Evolutionary conservation across 371 early-diverging fungal species (phyloP).

Genomic region (Lichtheimia corymbifera): DNA sequence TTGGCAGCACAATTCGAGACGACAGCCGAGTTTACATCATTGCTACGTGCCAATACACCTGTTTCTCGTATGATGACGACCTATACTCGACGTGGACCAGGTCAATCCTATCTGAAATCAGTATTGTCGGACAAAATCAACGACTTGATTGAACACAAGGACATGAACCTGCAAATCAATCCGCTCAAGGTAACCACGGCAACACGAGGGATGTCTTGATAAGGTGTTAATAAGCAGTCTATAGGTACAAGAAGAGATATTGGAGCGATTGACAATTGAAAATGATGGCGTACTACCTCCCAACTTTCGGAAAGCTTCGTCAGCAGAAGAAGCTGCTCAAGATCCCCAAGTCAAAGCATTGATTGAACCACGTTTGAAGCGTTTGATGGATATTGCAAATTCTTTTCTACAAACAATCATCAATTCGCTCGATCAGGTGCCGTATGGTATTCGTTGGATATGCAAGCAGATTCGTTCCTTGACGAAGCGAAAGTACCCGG

Average conservation of each 20-base stretch:
- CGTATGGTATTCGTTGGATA: conserved; percentile 95
- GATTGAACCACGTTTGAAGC: conserved; percentile 72
- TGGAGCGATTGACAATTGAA: conserved; percentile 67
- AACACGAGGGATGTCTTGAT: background rate
- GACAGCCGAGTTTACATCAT: conserved; percentile 81
- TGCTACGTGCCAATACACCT: conserved; percentile 93
- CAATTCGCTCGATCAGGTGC: conserved; percentile 79
- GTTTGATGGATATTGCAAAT: conserved; percentile 80
- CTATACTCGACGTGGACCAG: conserved; percentile 92
- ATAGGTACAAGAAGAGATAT: conserved; percentile 83
- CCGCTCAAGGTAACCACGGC: conserved; percentile 62
- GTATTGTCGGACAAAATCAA: conserved; percentile 85
- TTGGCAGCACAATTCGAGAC: conserved; percentile 89
- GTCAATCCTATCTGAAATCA: conserved; percentile 90
- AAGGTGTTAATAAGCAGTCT: background rate
- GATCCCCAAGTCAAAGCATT: conserved; percentile 79
- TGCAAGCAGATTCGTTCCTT: conserved; percentile 92
- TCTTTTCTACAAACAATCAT: conserved; percentile 82
- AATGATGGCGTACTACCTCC: conserved; percentile 53
- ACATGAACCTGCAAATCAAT: conserved; percentile 85
- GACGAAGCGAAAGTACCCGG: conserved; percentile 87
- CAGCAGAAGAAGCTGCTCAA: conserved; percentile 72
- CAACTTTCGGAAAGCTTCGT: conserved; percentile 65
- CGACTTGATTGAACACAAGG: conserved; percentile 39
- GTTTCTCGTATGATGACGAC: conserved; percentile 97